Evolutionary conservation across 2,329 filamentous ascomycete genomes (phyloP).

Genomic region (Lachnellula hyalina): DNA sequence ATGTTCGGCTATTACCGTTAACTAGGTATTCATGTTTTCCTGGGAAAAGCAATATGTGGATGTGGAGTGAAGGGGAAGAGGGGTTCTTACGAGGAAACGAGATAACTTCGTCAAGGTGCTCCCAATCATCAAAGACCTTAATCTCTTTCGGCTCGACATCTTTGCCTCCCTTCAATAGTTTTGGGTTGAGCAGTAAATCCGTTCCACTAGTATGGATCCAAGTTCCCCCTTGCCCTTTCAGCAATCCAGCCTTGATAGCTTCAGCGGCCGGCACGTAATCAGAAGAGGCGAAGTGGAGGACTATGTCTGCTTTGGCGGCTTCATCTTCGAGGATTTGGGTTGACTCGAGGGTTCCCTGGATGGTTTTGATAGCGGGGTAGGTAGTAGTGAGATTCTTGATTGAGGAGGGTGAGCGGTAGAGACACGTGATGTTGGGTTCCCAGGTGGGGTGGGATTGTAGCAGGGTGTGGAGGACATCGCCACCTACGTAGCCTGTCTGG

Average conservation of each 20-base stretch:
- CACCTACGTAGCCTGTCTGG: conserved; percentile 16
- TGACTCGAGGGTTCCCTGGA: conserved; percentile 30
- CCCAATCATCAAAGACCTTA: conserved; percentile 54
- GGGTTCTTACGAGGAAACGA: conserved; percentile 14
- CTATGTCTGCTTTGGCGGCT: conserved; percentile 31
- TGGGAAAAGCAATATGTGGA: too few species aligned
- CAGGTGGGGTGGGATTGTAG: conserved; percentile 4
- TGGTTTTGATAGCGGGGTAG: conserved; percentile 26
- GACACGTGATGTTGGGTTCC: conserved; percentile 6
- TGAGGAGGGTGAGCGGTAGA: conserved; percentile 14
- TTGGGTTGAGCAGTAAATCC: conserved; percentile 34
- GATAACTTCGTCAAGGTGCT: conserved; percentile 49
- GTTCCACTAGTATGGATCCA: conserved; percentile 47
- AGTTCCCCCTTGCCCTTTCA: conserved; percentile 42
- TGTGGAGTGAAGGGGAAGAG: conserved; percentile 27
- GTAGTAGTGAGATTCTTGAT: conserved; percentile 24
- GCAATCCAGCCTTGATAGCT: conserved; percentile 43
- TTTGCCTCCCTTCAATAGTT: conserved; percentile 33
- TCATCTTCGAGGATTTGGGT: conserved; percentile 25
- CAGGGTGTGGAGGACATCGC: conserved; percentile 8
- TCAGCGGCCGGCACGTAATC: conserved; percentile 39
- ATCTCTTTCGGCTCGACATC: conserved; percentile 22
- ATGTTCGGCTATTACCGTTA: conserved; percentile 43
- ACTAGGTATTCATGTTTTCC: background rate
- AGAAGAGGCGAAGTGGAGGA: conserved; percentile 31